These are phyloP conservation scores for Penicillium decumbens DNA, from an alignment of 2,329 filamentous ascomycete species.

Conservation along the genomic window DNA sequence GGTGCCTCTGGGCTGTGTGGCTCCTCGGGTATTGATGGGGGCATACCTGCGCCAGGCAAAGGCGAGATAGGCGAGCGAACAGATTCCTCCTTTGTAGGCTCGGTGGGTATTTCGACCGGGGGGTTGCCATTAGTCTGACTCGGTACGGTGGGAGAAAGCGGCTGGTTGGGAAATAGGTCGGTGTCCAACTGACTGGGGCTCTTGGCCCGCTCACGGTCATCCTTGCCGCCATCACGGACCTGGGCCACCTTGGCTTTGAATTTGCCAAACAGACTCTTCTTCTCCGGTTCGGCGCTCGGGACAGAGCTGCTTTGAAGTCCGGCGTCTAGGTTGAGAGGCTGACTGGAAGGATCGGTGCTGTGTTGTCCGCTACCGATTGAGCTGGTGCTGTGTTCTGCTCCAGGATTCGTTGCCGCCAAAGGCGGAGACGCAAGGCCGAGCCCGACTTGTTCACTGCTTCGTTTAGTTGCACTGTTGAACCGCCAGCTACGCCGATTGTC, in stretches of 20 bases:
- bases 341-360: constrained; percentile 37
- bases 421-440: constrained; percentile 43
- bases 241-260: constrained; percentile 59
- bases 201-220: constrained; percentile 52
- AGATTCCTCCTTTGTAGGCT: constrained; percentile 22
- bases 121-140: constrained; percentile 21
- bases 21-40: constrained; percentile 34
- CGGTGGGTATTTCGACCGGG: constrained; percentile 22
- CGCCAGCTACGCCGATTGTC: constrained; percentile 70
- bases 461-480: constrained; percentile 55
- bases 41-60: constrained; percentile 28
- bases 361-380: constrained; percentile 60
- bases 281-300: constrained; percentile 44
- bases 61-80: constrained; percentile 28
- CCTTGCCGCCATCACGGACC: constrained; percentile 52
- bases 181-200: constrained; percentile 44
- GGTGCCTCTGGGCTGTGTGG: constrained; percentile 28
- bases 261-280: constrained; percentile 60
- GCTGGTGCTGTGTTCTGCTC: constrained; percentile 62
- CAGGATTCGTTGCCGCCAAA: constrained; percentile 58
- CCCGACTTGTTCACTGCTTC: constrained; percentile 52
- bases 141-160: constrained; percentile 32
- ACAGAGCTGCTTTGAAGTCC: constrained; percentile 34
- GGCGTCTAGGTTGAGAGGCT: constrained; percentile 37
- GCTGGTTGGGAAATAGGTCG: constrained; percentile 35